Percentiles rank a stretch among this genome's conserved stretches.
Conservation (phyloP, 345 rosid species). For the Eucalyptus regnans region DNA sequence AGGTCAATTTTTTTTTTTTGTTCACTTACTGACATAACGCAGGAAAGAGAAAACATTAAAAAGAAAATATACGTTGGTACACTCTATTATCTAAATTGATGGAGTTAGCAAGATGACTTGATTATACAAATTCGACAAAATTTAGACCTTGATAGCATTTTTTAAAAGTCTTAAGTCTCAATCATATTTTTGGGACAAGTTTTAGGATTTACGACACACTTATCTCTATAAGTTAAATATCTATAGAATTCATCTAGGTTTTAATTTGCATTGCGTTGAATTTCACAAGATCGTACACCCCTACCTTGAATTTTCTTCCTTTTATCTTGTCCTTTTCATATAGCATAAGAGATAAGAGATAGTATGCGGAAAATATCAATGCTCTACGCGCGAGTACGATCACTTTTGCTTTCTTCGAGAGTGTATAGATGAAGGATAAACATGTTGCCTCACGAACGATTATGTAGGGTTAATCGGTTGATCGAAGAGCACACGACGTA, state of each 20-base stretch:
- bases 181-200: background rate
- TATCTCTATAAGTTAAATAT: background rate
- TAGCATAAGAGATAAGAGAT: background rate
- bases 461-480: background rate
- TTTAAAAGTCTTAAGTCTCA: background rate
- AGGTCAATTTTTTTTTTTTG: background rate
- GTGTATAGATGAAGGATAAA: background rate
- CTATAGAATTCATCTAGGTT: background rate
- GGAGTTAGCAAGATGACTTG: accelerated
- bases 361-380: background rate
- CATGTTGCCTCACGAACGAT: background rate
- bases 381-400: background rate
- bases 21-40: background rate
- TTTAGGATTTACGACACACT: background rate
- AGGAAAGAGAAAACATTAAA: background rate
- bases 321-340: background rate
- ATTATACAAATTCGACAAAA: background rate
- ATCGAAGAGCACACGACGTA: background rate
- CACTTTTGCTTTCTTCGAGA: background rate
- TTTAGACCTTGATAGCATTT: background rate
- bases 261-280: background rate
- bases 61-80: background rate
- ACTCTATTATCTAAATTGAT: accelerated
- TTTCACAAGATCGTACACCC: no score
- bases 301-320: background rate